These are phyloP conservation scores for Mycosarcoma mackinlayi DNA, from an alignment of 1,284 basidiomycete genomes.

Conservation along the genomic window DNA sequence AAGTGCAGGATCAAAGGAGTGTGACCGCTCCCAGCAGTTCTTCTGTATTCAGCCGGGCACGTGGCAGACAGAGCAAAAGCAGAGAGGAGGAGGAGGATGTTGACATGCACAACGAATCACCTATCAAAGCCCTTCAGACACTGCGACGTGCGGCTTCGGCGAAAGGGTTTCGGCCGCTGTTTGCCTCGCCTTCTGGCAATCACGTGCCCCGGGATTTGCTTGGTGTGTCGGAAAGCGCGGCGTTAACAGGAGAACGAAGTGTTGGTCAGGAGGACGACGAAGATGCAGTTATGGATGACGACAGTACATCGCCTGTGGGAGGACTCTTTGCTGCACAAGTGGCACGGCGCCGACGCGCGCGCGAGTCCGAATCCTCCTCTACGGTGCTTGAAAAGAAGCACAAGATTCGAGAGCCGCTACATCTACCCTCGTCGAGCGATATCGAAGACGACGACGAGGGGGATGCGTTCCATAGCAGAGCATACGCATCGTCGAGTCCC, in stretches of 20 bases:
- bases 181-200: conserved; percentile 30
- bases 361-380: conserved; percentile 2
- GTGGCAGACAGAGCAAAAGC: background rate
- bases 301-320: conserved; percentile 4
- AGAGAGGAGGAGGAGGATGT: conserved; percentile 9
- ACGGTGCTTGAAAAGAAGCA: conserved; percentile 10
- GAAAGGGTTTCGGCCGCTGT: conserved; percentile 31
- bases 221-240: background rate
- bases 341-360: conserved; percentile 20
- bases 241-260: background rate
- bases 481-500: conserved; percentile 13
- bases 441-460: conserved; percentile 8
- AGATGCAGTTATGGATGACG: conserved; percentile 25
- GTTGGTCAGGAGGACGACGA: conserved; percentile 5
- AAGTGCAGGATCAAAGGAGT: conserved; percentile 4
- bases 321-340: conserved; percentile 43
- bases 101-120: conserved; percentile 13
- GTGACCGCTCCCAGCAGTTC: conserved; percentile 1
- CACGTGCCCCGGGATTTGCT: conserved; percentile 13
- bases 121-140: conserved; percentile 20
- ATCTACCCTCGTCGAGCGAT: conserved; percentile 12
- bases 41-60: conserved; percentile 7
- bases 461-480: background rate
- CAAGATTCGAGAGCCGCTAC: conserved; percentile 3
- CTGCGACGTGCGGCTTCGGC: conserved; percentile 9